Base-by-base conservation (phyloP, 2,329 filamentous ascomycete genomes). In the Phyllosticta ampelicida region DNA sequence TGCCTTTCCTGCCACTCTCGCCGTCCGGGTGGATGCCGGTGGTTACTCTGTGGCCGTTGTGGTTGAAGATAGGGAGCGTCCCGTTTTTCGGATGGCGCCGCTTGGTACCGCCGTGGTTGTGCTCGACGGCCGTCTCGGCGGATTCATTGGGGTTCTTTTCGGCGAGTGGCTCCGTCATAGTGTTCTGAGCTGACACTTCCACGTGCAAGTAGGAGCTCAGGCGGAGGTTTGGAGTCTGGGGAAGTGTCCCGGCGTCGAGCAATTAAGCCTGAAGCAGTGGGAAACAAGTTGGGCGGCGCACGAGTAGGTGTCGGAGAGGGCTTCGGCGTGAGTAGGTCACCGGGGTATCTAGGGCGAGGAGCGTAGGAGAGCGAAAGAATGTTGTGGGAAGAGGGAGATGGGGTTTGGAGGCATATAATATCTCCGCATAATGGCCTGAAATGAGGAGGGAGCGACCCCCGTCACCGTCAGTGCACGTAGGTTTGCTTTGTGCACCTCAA, bases 1-100 rank as follows among this genome's bases (percentile, higher is more conserved):
- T 69, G 51, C 86, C 86, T 5, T 68, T 73, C 44, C 87, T 80
- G 44, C 86, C 86, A 68, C 85, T 88, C 71, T 90, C 86, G 61
- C 86, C 86, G 23, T 79, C 77, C 0, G 71, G 71, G 55, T 75
- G 66, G 48, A 78, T 74, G 58, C 73, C 72, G 36, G 61, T 66
- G 0, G 73, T 75, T 6, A 77, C 71, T 57, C 64, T 62, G 62
- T 77, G 73, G 18, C 74, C 75, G 63, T 73, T 73, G 66, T 75
- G 72, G 60, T 77, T 77, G 66, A 72, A 71, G 48, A 64, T 63
- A 53, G 55, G 55, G 29, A 58, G 18, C 5, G 21, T 26, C 11
- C 9, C 11, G 49, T 51, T 26, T 48, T 58, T 58, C 26, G 56
- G 56, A 11, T 28, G 53, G n/a, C 10, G 51, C 10, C 51, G 51